A percentile compares a stretch with the other conserved stretches of the same genome.
phyloP scores from a whole-genome alignment of 2,329 filamentous ascomycete genomes.

The Fusarium sp. region DNA sequence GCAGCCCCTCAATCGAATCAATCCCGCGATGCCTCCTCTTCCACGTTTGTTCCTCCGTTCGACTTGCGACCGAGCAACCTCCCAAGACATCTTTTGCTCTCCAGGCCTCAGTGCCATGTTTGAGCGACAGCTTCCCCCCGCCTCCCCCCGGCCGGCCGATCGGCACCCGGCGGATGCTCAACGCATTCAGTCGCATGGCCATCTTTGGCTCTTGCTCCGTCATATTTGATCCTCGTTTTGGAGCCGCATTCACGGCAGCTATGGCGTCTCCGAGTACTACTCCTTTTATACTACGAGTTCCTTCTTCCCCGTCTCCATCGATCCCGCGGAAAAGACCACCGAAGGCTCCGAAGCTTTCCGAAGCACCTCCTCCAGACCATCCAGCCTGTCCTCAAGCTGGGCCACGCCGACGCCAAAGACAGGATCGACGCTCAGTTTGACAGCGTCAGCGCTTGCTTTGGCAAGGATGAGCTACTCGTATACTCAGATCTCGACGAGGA shows the following conservation, averaged over 20 bases:
- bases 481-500: constrained; percentile 64
- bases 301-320: constrained; percentile 47
- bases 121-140: constrained; percentile 30
- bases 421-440: constrained; percentile 58
- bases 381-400: constrained; percentile 51
- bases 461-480: constrained; percentile 55
- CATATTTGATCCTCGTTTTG: constrained; percentile 41
- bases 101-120: constrained; percentile 41
- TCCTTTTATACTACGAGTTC: constrained; percentile 46
- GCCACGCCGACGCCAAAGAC: constrained; percentile 45
- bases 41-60: neutral
- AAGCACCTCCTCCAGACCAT: constrained; percentile 47
- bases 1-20: neutral
- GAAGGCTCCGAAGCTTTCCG: constrained; percentile 48
- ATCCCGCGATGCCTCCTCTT: constrained; percentile 5
- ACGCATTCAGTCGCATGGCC: constrained; percentile 48
- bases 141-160: no score
- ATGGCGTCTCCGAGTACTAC: constrained; percentile 45
- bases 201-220: constrained; percentile 39
- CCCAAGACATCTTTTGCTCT: neutral
- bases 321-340: constrained; percentile 40
- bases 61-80: constrained; percentile 9
- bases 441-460: constrained; percentile 65
- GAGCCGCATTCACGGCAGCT: constrained; percentile 39
- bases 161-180: constrained; percentile 41